Evolutionary conservation across 805 yeast genomes (phyloP).

Genomic region (Candida rishiriensis): DNA sequence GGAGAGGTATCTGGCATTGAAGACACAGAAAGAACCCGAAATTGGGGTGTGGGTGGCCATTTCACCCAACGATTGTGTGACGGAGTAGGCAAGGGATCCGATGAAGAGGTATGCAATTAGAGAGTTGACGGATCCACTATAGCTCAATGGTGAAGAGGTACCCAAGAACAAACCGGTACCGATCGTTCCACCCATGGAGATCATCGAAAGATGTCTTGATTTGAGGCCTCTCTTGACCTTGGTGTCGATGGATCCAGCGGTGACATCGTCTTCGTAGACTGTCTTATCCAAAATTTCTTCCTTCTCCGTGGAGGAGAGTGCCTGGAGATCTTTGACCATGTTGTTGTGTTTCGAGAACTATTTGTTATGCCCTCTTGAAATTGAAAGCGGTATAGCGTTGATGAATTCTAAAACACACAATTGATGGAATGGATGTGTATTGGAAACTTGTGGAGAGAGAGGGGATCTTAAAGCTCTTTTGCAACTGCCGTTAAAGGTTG

Average conservation of each 20-base stretch:
- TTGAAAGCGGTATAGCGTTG: no score
- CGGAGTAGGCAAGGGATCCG: conserved; percentile 60
- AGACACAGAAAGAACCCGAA: conserved; percentile 64
- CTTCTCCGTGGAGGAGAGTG: no score
- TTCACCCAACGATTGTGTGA: conserved; percentile 72
- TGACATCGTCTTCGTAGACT: no score
- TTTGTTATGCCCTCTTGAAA: no score
- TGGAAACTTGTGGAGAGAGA: no score
- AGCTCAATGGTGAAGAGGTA: conserved; percentile 47
- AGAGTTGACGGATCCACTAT: conserved; percentile 68
- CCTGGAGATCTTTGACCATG: no score
- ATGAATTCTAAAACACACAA: no score
- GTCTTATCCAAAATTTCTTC: no score
- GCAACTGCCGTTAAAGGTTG: no score
- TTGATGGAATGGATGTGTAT: no score
- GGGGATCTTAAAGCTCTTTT: no score
- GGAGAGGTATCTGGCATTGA: conserved; percentile 61
- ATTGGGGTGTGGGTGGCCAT: conserved; percentile 78
- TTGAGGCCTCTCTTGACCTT: conserved; percentile 47
- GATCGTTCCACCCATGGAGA: conserved; percentile 75
- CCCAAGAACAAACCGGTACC: conserved; percentile 77
- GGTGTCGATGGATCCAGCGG: neutral
- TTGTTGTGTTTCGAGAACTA: no score
- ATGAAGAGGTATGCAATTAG: conserved; percentile 62
- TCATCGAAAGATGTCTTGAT: conserved; percentile 68